Percentiles rank a stretch among this genome's conserved stretches.
phyloP scores from a whole-genome alignment of 78 protist species.

The Dictyostelium firmibasis region DNA sequence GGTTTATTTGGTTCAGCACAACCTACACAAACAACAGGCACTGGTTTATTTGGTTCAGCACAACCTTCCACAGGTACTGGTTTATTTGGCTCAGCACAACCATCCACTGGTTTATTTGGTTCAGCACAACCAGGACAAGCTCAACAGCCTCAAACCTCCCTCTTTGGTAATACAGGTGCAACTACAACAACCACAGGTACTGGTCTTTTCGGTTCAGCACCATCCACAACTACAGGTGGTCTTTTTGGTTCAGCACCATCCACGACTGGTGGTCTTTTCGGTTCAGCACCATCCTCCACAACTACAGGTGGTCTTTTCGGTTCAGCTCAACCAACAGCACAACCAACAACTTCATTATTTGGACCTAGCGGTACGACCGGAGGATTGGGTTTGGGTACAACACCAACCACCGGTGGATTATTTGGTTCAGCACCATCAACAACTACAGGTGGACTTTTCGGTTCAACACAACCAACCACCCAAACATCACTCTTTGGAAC shows the following conservation, averaged over 20 bases:
- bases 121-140: neutral
- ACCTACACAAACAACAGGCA: neutral
- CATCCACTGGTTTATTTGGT: neutral
- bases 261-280: neutral
- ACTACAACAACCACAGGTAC: neutral
- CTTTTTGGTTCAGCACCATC: neutral
- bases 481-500: neutral
- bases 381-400: neutral
- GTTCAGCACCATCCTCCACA: neutral
- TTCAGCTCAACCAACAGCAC: neutral
- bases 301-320: constrained; percentile 7
- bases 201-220: neutral
- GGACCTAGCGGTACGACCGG: neutral
- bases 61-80: neutral
- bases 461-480: neutral
- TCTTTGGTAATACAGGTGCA: neutral
- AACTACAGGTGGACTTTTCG: neutral
- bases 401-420: neutral
- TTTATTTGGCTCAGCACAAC: neutral
- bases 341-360: constrained; percentile 12
- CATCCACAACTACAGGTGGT: neutral
- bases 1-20: neutral
- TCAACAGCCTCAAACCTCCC: neutral
- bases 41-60: constrained; percentile 10
- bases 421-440: constrained; percentile 1